phyloP scores from a whole-genome alignment of 2,329 filamentous ascomycete species.

The Fusarium sp. region DNA sequence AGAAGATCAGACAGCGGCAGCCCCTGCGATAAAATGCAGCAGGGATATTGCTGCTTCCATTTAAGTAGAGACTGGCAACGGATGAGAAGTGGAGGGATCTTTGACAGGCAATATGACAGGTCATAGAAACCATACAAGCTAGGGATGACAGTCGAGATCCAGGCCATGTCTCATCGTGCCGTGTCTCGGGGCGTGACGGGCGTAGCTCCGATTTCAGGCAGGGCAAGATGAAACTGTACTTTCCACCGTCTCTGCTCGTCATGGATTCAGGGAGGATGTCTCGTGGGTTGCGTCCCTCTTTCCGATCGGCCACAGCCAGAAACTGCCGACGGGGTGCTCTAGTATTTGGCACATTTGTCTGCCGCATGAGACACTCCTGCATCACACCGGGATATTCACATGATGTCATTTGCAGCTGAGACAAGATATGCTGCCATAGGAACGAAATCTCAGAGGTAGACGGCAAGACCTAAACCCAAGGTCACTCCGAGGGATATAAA shows the following conservation, averaged over 20 bases:
- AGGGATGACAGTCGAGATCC: background rate
- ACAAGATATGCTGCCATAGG: background rate
- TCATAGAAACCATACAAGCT: too few species aligned
- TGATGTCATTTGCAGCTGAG: background rate
- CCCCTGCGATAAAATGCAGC: accelerated
- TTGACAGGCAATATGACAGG: background rate
- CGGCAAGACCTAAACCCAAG: accelerated
- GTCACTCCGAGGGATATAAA: accelerated
- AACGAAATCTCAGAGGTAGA: background rate
- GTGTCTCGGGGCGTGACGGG: background rate
- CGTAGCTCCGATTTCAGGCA: too few species aligned
- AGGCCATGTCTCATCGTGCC: background rate
- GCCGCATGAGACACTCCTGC: background rate
- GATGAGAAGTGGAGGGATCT: too few species aligned
- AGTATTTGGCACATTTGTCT: background rate
- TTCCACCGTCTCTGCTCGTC: too few species aligned
- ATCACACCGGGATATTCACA: accelerated
- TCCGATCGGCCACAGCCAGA: background rate
- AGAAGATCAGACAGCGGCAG: accelerated
- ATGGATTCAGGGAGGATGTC: background rate
- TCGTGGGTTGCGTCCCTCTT: accelerated
- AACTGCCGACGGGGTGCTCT: accelerated
- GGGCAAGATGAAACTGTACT: accelerated
- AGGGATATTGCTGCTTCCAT: background rate
- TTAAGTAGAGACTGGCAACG: too few species aligned